Percentiles rank a stretch among this genome's conserved stretches.
phyloP scores from a whole-genome alignment of 2,329 filamentous ascomycete species.

The Stagonosporopsis tanaceti region DNA sequence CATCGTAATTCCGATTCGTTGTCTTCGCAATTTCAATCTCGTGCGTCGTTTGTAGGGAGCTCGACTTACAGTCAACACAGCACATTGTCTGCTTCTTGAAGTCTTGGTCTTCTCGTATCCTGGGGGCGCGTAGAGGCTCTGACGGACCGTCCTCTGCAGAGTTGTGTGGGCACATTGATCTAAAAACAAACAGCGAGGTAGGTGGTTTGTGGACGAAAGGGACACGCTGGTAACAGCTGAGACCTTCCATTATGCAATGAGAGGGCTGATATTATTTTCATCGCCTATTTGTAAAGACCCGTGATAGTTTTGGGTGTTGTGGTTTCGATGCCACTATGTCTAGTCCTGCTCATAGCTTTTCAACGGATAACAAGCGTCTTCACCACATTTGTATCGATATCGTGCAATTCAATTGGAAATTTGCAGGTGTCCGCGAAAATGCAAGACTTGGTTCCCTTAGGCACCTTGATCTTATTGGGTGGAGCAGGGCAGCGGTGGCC shows the following conservation, averaged over 20 bases:
- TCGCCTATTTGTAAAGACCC: too few relatives aligned
- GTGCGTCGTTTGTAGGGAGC: neutral
- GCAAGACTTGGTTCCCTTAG: slow-evolving; percentile 62
- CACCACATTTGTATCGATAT: slow-evolving; percentile 64
- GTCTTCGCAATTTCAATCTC: neutral
- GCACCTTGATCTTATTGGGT: slow-evolving; percentile 46
- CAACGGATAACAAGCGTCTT: slow-evolving; percentile 56
- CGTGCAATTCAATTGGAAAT: slow-evolving; percentile 65
- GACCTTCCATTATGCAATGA: too few relatives aligned
- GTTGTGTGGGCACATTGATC: too few relatives aligned
- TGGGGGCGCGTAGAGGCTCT: neutral
- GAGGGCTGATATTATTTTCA: too few relatives aligned
- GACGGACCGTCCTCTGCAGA: too few relatives aligned
- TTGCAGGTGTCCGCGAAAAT: slow-evolving; percentile 66
- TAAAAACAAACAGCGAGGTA: too few relatives aligned
- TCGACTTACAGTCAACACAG: neutral
- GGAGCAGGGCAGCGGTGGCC: slow-evolving; percentile 68
- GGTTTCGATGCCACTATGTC: too few relatives aligned
- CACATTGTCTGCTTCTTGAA: too few relatives aligned
- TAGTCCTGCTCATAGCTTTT: neutral
- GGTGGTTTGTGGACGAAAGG: too few relatives aligned
- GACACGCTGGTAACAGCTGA: too few relatives aligned
- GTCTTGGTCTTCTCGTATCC: too few relatives aligned
- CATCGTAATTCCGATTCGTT: neutral
- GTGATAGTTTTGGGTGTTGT: too few relatives aligned